Evolutionary conservation across 2,329 filamentous ascomycete genomes (phyloP), one percentile per base, ranked within the genome.

Genomic region (Ophiosphaerella herpotricha): DNA sequence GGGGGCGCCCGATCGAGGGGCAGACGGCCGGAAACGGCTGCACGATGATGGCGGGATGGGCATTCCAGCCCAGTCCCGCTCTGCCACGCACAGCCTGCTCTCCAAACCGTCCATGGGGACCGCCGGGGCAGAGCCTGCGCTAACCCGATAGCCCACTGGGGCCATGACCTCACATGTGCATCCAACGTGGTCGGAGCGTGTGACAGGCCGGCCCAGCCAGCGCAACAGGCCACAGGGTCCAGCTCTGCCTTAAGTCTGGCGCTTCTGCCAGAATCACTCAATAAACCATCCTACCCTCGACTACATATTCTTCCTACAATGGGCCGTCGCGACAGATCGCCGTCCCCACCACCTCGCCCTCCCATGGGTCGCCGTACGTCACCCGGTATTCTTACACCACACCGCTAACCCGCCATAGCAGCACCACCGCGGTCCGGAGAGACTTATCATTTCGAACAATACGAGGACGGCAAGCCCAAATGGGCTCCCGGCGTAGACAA

Each of bases 381-480:
- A 32, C 9, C 13, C 4, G 18, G 7, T 13, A 7, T n/a, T 5
- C 2, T 31, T 23, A 9, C 13, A 14, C 35, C 14, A 3, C 39
- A 12, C 11, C 29, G 16, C 14, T 33, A 40, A 43, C 49, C 54
- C 32, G 9, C 39, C 23, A 18, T 43, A 56, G 58, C 59, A 35
- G 57, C 61, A 21, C 55, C 60, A 40, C 26, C 26, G 4, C 16
- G 16, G 18, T 21, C 18, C 4, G 26, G 11, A 2, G 26, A 6
- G 2, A 61, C 58, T 16, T 65, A 65, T 48, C 59, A 54, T 54
- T 65, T 65, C 43, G 60, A 65, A 26, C 61, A 58, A 48, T 65
- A 65, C 55, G 62, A 65, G 47, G 61, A 64, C 54, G 62, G 62
- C 41, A 65, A 64, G 45, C 57, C 62, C 5, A 60, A 56, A 52